phyloP scores from a whole-genome alignment of 176 grass and related monocot species.

The Canna indica region DNA sequence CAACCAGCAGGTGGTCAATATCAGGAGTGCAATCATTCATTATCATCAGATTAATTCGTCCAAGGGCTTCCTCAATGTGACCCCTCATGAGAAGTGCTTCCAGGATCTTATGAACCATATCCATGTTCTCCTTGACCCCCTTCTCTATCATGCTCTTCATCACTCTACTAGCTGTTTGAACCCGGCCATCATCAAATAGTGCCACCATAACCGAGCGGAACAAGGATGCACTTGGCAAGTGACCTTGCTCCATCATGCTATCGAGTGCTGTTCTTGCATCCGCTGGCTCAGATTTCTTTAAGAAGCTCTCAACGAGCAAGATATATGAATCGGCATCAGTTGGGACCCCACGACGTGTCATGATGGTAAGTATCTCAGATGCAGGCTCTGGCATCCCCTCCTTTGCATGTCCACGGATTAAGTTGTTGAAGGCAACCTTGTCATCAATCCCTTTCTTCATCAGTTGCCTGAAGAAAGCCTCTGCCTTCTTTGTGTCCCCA shows the following conservation, averaged over 20 bases:
- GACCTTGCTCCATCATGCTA: conserved; percentile 87
- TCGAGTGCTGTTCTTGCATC: conserved; percentile 73
- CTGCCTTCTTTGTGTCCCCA: conserved; percentile 62
- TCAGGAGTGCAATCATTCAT: conserved; percentile 60
- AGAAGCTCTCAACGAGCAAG: conserved; percentile 63
- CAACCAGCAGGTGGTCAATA: conserved; percentile 47
- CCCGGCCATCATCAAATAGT: conserved; percentile 42
- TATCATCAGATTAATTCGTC: conserved; percentile 66
- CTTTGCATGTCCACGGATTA: conserved; percentile 76
- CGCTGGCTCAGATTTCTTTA: conserved; percentile 61
- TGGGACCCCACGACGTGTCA: conserved; percentile 47
- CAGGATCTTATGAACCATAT: conserved; percentile 58
- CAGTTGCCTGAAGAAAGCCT: conserved; percentile 85
- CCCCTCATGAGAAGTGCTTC: conserved; percentile 71
- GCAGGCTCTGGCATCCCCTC: conserved; percentile 51
- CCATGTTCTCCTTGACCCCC: conserved; percentile 79
- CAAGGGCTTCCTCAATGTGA: conserved; percentile 80
- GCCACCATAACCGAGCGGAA: conserved; percentile 73
- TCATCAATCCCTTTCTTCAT: conserved; percentile 97
- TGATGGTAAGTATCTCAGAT: conserved; percentile 65
- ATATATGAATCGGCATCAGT: conserved; percentile 48
- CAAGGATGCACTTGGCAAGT: conserved; percentile 55
- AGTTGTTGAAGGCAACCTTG: conserved; percentile 63
- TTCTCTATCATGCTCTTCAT: conserved; percentile 96
- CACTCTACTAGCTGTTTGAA: conserved; percentile 84